phyloP scores from a whole-genome alignment of 495 filamentous ascomycete species.

The Glonium stellatum region DNA sequence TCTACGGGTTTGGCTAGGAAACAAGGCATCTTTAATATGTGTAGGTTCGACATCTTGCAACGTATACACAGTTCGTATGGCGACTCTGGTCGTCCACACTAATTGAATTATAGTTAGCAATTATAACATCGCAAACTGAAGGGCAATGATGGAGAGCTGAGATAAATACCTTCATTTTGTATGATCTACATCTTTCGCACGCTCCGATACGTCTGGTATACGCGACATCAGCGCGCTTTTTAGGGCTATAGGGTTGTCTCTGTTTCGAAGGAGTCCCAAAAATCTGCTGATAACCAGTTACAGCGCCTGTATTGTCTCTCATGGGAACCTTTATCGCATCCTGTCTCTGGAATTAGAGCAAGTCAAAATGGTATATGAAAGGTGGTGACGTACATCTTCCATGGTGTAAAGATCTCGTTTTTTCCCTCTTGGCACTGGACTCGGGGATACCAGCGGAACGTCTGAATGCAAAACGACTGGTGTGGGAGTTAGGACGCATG shows the following conservation, averaged over 20 bases:
- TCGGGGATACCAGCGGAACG: too few relatives aligned
- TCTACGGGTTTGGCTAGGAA: slow-evolving; percentile 11
- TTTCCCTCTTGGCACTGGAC: neutral
- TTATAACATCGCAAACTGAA: neutral
- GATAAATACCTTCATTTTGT: slow-evolving; percentile 2
- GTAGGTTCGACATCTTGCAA: neutral
- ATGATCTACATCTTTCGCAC: neutral
- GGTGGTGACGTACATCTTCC: neutral
- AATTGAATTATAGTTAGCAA: neutral
- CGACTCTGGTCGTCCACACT: slow-evolving; percentile 8
- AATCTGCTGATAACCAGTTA: neutral
- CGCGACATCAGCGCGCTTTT: neutral
- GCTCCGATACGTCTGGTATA: neutral
- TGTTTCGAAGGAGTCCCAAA: neutral
- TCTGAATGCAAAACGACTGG: too few relatives aligned
- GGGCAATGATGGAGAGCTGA: neutral
- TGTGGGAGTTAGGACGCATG: too few relatives aligned
- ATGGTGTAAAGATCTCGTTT: neutral
- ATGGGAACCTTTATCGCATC: neutral
- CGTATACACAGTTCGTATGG: slow-evolving; percentile 4
- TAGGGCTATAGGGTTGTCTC: neutral
- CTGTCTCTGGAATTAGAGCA: neutral
- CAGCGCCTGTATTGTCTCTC: neutral
- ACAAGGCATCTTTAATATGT: slow-evolving; percentile 6
- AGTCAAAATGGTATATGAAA: neutral